These are phyloP conservation scores for Magnaporthales sp. DNA, from an alignment of 2,329 filamentous ascomycete species.

Conservation along the genomic window DNA sequence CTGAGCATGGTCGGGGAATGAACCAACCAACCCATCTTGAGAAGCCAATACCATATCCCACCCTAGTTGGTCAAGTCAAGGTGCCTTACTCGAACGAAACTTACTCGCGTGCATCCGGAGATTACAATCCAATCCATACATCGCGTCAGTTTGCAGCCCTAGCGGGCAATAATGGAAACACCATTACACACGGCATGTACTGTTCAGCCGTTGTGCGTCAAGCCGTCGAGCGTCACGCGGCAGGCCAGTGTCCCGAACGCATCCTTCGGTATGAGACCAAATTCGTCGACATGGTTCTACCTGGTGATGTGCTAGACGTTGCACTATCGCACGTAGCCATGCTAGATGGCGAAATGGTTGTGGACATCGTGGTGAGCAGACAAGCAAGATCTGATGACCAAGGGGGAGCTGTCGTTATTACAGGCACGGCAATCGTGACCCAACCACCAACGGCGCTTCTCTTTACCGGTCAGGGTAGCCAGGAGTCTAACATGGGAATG, in stretches of 20 bases:
- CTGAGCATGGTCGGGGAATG: no score
- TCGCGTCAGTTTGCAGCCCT: constrained; percentile 24
- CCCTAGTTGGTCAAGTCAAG: no score
- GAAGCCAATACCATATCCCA: no score
- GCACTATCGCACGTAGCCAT: not conserved
- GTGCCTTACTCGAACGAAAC: not conserved
- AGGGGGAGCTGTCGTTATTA: not conserved
- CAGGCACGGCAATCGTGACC: not conserved
- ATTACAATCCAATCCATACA: constrained; percentile 31
- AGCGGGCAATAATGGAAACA: constrained; percentile 21
- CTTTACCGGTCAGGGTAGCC: constrained; percentile 32
- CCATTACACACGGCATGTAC: constrained; percentile 32
- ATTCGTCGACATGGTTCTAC: constrained; percentile 27
- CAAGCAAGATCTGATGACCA: no score
- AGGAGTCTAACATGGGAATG: constrained; percentile 30
- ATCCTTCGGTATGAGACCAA: constrained; percentile 18
- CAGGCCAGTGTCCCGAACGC: constrained; percentile 13
- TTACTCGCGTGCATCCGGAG: constrained; percentile 34
- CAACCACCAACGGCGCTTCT: constrained; percentile 21
- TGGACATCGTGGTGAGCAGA: not conserved
- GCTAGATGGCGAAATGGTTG: not conserved
- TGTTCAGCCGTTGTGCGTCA: constrained; percentile 21
- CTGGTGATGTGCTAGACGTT: constrained; percentile 22
- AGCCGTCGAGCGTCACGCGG: constrained; percentile 10
- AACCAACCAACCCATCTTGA: no score